A percentile compares a stretch with the other conserved stretches of the same genome.
These are phyloP conservation scores for Jaenimonas drosophilae DNA, from an alignment of 208 protist genomes.

Conservation along the genomic window DNA sequence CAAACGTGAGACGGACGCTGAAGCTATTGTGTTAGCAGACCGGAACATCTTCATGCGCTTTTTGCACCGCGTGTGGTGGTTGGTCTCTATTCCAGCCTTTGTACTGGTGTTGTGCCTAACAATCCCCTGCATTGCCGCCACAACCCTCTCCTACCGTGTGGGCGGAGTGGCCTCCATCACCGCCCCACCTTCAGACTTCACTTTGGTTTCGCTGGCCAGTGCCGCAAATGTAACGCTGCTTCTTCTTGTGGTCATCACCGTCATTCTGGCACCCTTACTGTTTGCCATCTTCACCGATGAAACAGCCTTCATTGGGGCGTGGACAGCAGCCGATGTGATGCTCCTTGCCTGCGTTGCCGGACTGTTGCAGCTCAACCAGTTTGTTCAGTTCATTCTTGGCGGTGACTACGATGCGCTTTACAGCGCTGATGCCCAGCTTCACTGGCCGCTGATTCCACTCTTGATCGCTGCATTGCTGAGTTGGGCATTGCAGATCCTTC, in stretches of 20 bases:
- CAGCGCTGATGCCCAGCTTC: slow-evolving; percentile 8
- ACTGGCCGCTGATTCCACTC: slow-evolving; percentile 10
- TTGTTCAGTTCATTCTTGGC: slow-evolving; percentile 69
- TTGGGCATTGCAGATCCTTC: no score
- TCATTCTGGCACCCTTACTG: slow-evolving; percentile 5
- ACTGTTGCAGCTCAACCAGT: slow-evolving; percentile 59
- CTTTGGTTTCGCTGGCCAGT: not conserved
- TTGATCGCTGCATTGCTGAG: slow-evolving; percentile 4
- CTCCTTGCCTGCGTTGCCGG: slow-evolving; percentile 61
- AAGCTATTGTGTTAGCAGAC: no score
- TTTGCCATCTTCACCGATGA: slow-evolving; percentile 5
- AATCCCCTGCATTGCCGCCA: no score
- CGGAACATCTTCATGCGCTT: no score
- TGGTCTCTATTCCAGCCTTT: slow-evolving; percentile 6
- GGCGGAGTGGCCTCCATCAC: not conserved
- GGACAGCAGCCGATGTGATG: slow-evolving; percentile 64
- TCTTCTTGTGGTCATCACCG: slow-evolving; percentile 10
- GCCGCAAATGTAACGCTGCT: slow-evolving; percentile 1
- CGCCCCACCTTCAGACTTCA: no score
- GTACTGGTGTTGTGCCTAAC: slow-evolving; percentile 2
- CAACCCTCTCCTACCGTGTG: slow-evolving; percentile 6
- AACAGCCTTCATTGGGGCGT: slow-evolving; percentile 36
- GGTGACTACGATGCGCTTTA: slow-evolving; percentile 3
- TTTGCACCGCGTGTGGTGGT: no score
- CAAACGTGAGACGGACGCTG: not conserved